Conservation (phyloP, 306 rosid genomes). For the Oemleria cerasiformis region DNA sequence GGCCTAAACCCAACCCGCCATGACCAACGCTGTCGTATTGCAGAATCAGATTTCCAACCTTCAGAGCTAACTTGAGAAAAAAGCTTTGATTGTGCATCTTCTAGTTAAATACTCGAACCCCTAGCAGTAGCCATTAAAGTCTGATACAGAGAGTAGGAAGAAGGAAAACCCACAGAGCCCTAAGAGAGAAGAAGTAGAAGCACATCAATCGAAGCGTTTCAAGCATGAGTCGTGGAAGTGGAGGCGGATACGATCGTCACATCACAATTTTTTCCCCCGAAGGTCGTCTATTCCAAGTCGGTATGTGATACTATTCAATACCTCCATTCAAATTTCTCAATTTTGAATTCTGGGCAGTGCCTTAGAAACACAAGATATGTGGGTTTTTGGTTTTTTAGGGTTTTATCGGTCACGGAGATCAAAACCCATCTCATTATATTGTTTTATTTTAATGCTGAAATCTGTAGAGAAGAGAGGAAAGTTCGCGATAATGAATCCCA, state of each 20-base stretch:
- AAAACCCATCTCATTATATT: not conserved
- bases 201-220: not conserved
- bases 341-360: not conserved
- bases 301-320: constrained; percentile 22
- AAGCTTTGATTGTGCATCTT: constrained; percentile 16
- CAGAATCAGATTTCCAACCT: not conserved
- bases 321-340: not conserved
- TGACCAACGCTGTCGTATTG: not conserved
- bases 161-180: constrained; percentile 16
- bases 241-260: constrained; percentile 98
- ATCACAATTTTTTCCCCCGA: constrained; percentile 98
- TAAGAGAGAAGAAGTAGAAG: constrained; percentile 7
- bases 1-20: not conserved
- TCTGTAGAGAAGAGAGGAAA: not conserved
- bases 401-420: not conserved
- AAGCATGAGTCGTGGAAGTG: constrained; percentile 73
- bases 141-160: not conserved
- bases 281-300: constrained; percentile 89
- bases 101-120: not conserved
- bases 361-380: not conserved
- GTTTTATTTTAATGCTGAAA: not conserved
- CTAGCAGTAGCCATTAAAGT: not conserved
- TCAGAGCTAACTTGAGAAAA: constrained; percentile 27
- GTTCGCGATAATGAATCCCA: not conserved
- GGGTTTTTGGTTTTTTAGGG: not conserved